A percentile compares a stretch with the other conserved stretches of the same genome.
Conservation (phyloP, 129 eudicot genomes). For the Flaveria robusta region DNA sequence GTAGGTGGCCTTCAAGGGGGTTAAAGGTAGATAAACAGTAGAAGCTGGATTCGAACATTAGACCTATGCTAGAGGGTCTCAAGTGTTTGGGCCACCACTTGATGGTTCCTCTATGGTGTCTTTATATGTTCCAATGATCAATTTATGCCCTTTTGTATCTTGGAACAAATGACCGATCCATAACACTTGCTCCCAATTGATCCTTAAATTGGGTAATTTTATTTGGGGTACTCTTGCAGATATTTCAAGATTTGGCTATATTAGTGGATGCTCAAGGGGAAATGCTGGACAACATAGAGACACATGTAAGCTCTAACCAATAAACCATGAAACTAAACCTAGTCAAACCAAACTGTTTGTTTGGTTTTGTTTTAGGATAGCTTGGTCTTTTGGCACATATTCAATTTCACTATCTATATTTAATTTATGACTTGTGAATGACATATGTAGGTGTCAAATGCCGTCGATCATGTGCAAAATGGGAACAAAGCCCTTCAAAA, state of each 20-base stretch:
- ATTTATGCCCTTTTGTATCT: background rate
- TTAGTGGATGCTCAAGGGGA: constrained; percentile 91
- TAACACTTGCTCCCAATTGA: background rate
- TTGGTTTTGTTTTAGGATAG: background rate
- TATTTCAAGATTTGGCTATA: constrained; percentile 89
- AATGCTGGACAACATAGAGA: constrained; percentile 83
- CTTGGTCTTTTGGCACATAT: too few relatives aligned
- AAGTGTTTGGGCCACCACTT: too few relatives aligned
- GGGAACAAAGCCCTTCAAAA: constrained; percentile 71
- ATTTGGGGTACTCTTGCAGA: constrained; percentile 44
- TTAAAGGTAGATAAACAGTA: too few relatives aligned
- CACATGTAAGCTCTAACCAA: constrained; percentile 54
- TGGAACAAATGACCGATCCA: background rate
- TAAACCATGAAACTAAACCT: background rate
- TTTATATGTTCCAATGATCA: background rate
- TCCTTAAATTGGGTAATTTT: background rate
- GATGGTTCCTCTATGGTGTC: too few relatives aligned
- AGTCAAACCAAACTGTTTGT: background rate
- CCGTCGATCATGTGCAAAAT: constrained; percentile 82
- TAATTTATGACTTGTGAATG: constrained; percentile 3
- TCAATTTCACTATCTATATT: background rate
- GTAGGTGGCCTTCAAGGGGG: too few relatives aligned
- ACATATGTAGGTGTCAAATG: constrained; percentile 62
- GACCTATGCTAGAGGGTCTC: too few relatives aligned
- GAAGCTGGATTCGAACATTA: too few relatives aligned